Conservation (phyloP, 176 grass and related monocot genomes). For the Paspalum vaginatum region DNA sequence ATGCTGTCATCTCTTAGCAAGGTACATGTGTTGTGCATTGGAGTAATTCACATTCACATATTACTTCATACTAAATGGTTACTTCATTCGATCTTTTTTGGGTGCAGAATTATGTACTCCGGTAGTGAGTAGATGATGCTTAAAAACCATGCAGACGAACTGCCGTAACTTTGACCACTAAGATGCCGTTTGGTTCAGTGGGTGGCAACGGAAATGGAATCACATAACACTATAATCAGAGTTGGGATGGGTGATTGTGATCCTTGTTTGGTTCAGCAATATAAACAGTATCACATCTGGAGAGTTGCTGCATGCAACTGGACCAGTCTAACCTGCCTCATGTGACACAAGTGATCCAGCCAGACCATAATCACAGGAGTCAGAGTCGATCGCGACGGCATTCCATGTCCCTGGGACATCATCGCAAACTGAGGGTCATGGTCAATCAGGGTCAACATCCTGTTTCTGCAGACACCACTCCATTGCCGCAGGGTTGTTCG, state of each 20-base stretch:
- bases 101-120: neutral
- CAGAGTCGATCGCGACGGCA: too few species aligned
- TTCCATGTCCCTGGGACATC: too few species aligned
- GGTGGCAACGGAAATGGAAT: neutral
- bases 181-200: neutral
- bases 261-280: neutral
- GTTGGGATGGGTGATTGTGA: neutral
- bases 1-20: neutral
- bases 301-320: neutral
- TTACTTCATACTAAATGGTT: neutral
- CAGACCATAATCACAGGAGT: too few species aligned
- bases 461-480: too few species aligned
- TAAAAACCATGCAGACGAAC: neutral
- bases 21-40: neutral
- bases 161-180: neutral
- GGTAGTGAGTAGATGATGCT: neutral
- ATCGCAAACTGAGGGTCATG: too few species aligned
- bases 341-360: neutral
- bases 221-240: neutral
- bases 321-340: neutral
- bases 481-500: too few species aligned
- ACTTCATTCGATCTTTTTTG: neutral
- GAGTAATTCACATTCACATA: neutral
- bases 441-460: too few species aligned
- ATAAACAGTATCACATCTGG: neutral